Evolutionary conservation across 768 basidiomycete genomes (phyloP), one percentile per base, ranked within the genome.

Genomic region (Phallus indusiatus): DNA sequence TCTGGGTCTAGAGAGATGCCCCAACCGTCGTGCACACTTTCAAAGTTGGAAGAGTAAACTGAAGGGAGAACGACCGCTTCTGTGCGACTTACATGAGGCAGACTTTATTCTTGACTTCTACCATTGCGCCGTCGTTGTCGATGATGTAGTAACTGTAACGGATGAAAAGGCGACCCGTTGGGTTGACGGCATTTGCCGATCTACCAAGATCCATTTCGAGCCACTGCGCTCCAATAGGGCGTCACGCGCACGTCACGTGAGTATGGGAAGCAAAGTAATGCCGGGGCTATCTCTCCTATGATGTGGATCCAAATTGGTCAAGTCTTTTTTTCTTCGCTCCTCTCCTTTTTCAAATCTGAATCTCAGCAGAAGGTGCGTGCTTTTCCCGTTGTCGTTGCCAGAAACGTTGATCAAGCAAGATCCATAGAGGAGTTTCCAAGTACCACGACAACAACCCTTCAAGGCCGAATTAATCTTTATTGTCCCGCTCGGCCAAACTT

Each of bases 21-120:
- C 94, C 94, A 97, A 21, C 94, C 94, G 76, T 97, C 94, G 77
- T 97, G 94, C 34, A 97, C 92, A 67, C 87, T 91, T 2, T 28
- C n/a, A 35, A 22, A 22, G 9, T 21, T 51, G 16, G 28, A 11
- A 46, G 33, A n/a, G n/a, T n/a, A n/a, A n/a, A n/a, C n/a, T n/a
- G n/a, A n/a, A 21, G 6, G 10, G 37, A 5, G 20, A 47, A 53
- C 51, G 56, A 56, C n/a, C n/a, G 14, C 16, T 14, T 35, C 28
- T 49, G 14, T 16, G 54, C 12, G 9, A 71, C 84, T 67, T 70
- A 89, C 91, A 94, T 93, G 62, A 94, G 78, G 72, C 92, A 94
- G 72, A 94, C 87, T 76, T 91, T 94, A 78, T 91, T 84, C 73
- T 88, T 88, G 55, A 86, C 80, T 67, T 81, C 49, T 18, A 59